phyloP scores from a whole-genome alignment of 1,284 basidiomycete genomes.

The Tremellales sp. region DNA sequence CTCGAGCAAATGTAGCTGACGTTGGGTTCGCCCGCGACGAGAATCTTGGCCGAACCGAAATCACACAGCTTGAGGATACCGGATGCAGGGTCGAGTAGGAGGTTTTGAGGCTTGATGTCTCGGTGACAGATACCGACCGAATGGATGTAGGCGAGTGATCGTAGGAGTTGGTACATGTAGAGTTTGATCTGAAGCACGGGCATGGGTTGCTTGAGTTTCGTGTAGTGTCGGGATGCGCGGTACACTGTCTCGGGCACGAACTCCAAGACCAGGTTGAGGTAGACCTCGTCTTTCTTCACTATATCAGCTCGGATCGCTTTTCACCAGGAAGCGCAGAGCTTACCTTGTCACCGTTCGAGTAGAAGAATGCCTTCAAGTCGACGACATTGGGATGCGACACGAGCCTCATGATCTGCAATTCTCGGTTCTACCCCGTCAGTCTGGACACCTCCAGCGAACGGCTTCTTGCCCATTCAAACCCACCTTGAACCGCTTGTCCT shows the following conservation, averaged over 20 bases:
- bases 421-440: conserved; percentile 75
- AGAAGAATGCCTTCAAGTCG: conserved; percentile 97
- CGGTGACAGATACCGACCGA: conserved; percentile 95
- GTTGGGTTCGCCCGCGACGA: conserved; percentile 96
- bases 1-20: conserved; percentile 99
- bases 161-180: conserved; percentile 64
- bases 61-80: conserved; percentile 97
- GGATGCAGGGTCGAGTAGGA: conserved; percentile 92
- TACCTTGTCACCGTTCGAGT: conserved; percentile 98
- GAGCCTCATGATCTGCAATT: conserved; percentile 98
- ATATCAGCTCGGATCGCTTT: background rate
- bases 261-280: conserved; percentile 98
- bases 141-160: conserved; percentile 96
- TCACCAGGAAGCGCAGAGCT: conserved; percentile 18
- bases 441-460: background rate
- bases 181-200: conserved; percentile 96
- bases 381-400: conserved; percentile 97
- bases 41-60: conserved; percentile 98
- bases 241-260: conserved; percentile 99
- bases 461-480: conserved; percentile 20
- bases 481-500: conserved; percentile 99
- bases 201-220: conserved; percentile 99
- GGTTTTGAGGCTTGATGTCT: conserved; percentile 99
- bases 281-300: conserved; percentile 94
- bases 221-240: conserved; percentile 96